Base-by-base conservation (phyloP, 108 stramenopile species). In the Cylindrotheca closterium region DNA sequence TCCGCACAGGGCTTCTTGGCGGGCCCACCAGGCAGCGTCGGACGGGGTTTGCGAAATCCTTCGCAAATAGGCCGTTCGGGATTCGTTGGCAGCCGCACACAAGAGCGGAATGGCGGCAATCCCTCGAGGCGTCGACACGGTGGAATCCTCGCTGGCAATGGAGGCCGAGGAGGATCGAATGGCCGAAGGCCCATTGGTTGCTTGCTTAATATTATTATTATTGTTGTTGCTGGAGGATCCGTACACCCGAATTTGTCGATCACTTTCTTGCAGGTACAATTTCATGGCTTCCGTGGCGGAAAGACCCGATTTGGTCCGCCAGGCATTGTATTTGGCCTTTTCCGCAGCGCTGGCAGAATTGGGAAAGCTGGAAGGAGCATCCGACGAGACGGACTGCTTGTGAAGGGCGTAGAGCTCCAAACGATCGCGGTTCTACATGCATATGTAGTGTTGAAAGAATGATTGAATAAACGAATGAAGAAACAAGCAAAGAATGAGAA, bases 321-420 rank as follows among this genome's bases (percentile, higher is more conserved):
- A 93, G 0, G 92, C 87, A 25, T 84, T 55, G 32, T 86, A 79
- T 70, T 91, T 90, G 51, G 92, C 89, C 50, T 82, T 85, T 66
- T 93, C 92, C 19, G 89, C 68, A 26, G 83, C 79, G n/a, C 60
- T 65, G 22, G 66, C 68, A 1, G 57, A 10, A 48, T 46, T 54
- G 25, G 66, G 54, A 37, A 75, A 69, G 51, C 62, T 71, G 52
- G 52, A 51, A 28, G 89, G 89, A 23, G 89, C 89, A 65, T 94
- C 93, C 17, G 88, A 87, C 30, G 70, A 73, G 3, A 88, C 84
- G 1, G 88, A 79, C 65, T 90, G 89, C 59, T 94, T 94, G 86
- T 94, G 93, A 42, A 91, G 81, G n/a, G 93, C 93, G 65, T 91
- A 94, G 0, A 94, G 75, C 72, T 94, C 93, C 63, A 94, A 71